Conservation (phyloP, 2,329 filamentous ascomycete species). For the Penicillium thymicola region DNA sequence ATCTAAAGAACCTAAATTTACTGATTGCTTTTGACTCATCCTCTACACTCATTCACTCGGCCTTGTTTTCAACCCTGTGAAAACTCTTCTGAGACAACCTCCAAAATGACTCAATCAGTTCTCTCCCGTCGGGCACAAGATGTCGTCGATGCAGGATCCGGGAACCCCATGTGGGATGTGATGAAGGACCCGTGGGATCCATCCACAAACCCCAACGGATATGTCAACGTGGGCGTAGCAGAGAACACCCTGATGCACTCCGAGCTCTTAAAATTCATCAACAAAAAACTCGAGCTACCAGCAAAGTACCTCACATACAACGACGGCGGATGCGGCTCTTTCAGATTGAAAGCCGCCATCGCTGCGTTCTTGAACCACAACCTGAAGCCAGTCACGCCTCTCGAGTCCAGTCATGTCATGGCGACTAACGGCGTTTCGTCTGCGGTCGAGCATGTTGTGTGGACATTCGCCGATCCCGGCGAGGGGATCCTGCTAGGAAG, state of each 20-base stretch:
- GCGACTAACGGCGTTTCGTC: constrained; percentile 37
- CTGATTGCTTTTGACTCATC: not conserved
- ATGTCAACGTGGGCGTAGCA: constrained; percentile 51
- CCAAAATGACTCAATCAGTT: not conserved
- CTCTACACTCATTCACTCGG: not conserved
- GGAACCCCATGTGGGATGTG: constrained; percentile 43
- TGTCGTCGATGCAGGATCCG: constrained; percentile 6
- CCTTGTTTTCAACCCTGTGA: not conserved
- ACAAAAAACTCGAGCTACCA: constrained; percentile 37
- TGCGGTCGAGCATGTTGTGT: constrained; percentile 36
- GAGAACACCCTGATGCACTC: constrained; percentile 55
- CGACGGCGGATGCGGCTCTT: constrained; percentile 33
- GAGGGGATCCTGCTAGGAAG: constrained; percentile 37
- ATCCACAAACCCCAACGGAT: constrained; percentile 38
- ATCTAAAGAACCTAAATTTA: not conserved
- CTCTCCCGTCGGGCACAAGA: constrained; percentile 18
- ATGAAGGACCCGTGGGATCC: constrained; percentile 47
- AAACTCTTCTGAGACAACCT: not conserved
- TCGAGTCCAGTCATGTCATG: constrained; percentile 29
- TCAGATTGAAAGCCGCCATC: constrained; percentile 26
- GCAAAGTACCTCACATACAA: constrained; percentile 38
- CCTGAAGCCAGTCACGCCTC: constrained; percentile 25
- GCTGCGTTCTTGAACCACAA: constrained; percentile 34
- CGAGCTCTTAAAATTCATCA: constrained; percentile 43
- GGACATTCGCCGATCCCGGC: constrained; percentile 32